Evolutionary conservation across 2,329 filamentous ascomycete species (phyloP).

Genomic region (Xylaria sp.): DNA sequence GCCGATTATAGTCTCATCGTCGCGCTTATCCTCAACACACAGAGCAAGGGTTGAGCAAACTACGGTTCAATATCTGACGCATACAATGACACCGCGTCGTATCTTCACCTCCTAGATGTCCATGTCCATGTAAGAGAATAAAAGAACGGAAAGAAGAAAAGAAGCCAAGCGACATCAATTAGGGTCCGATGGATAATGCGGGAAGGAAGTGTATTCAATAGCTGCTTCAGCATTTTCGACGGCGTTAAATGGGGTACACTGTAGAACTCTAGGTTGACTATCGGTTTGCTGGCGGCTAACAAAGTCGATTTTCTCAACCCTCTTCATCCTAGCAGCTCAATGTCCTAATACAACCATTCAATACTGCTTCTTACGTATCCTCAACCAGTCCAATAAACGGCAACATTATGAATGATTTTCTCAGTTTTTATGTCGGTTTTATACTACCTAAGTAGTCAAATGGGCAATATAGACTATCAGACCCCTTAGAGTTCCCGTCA

Average conservation of each 20-base stretch:
- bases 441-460: background rate
- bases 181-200: background rate
- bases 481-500: background rate
- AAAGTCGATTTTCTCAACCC: conserved; percentile 8
- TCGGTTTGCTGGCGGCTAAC: conserved; percentile 30
- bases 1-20: conserved; percentile 75
- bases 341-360: conserved; percentile 17
- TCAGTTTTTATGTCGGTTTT: conserved; percentile 2
- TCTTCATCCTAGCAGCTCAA: background rate
- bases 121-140: conserved; percentile 14
- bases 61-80: background rate
- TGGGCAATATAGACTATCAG: background rate
- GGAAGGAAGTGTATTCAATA: conserved; percentile 38
- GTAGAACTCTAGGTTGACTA: conserved; percentile 36
- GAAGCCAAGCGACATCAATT: background rate
- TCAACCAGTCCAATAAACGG: background rate
- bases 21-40: conserved; percentile 89
- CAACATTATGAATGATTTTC: background rate
- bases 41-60: conserved; percentile 64
- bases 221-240: conserved; percentile 38
- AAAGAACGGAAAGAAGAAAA: conserved; percentile 8
- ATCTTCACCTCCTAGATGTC: conserved; percentile 1
- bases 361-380: background rate
- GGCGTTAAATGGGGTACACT: conserved; percentile 41
- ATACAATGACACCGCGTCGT: background rate